Conservation (phyloP, 176 grass and related monocot species). For the Puccinellia tenuiflora region DNA sequence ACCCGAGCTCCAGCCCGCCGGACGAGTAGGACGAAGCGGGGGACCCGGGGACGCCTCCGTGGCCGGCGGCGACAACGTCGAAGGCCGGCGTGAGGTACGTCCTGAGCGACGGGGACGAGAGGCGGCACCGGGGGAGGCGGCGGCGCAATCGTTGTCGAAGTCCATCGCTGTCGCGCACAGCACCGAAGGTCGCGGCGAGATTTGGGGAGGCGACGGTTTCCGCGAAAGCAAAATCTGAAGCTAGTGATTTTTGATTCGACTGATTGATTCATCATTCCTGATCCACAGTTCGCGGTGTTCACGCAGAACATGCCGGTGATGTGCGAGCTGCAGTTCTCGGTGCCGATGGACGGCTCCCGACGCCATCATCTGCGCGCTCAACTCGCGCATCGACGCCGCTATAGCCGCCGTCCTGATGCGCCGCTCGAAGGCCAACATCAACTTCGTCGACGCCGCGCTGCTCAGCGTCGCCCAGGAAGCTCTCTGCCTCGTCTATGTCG, state of each 20-base stretch:
- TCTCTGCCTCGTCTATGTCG: constrained; percentile 38
- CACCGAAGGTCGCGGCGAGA: background rate
- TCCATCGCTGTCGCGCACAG: constrained; percentile 21
- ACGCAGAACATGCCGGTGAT: too few species aligned
- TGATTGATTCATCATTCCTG: too few species aligned
- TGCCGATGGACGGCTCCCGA: too few species aligned
- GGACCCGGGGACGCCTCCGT: background rate
- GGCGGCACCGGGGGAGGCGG: constrained; percentile 33
- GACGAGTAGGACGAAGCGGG: constrained; percentile 18
- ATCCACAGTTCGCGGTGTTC: too few species aligned
- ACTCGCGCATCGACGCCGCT: constrained; percentile 61
- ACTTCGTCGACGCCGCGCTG: constrained; percentile 58
- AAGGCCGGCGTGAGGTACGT: constrained; percentile 46
- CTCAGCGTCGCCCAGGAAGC: constrained; percentile 36
- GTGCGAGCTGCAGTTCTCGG: too few species aligned
- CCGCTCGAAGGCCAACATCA: constrained; percentile 66
- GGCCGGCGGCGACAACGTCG: constrained; percentile 29
- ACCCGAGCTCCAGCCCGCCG: constrained; percentile 33
- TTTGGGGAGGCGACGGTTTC: background rate
- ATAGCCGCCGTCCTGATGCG: constrained; percentile 55
- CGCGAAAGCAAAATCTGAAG: background rate
- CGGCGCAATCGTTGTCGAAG: constrained; percentile 29
- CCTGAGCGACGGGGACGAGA: constrained; percentile 36
- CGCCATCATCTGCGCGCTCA: constrained; percentile 68
- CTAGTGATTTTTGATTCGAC: too few species aligned